These are phyloP conservation scores for Fonsecaea pugnacius DNA, from an alignment of 2,329 filamentous ascomycete genomes.

Conservation along the genomic window DNA sequence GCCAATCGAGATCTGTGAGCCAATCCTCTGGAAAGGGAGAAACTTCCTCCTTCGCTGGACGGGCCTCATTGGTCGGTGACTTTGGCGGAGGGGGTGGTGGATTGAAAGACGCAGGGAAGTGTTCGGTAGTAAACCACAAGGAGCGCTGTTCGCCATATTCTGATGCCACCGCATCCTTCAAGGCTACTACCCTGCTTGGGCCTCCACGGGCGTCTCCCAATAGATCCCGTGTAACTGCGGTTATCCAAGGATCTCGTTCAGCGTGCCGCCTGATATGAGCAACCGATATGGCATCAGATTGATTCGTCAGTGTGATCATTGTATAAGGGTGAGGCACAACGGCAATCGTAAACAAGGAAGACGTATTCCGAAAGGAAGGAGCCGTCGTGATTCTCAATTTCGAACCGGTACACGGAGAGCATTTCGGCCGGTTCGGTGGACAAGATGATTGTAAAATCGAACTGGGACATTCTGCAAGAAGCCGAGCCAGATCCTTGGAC, in stretches of 20 bases:
- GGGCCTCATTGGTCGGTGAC: constrained; percentile 37
- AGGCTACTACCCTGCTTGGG: constrained; percentile 68
- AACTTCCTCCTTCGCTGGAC: constrained; percentile 35
- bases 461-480: constrained; percentile 74
- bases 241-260: constrained; percentile 78
- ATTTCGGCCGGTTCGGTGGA: constrained; percentile 77
- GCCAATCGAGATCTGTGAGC: constrained; percentile 77
- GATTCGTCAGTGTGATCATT: constrained; percentile 68
- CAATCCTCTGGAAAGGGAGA: constrained; percentile 53
- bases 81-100: constrained; percentile 37
- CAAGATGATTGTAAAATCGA: constrained; percentile 76
- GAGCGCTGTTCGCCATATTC: constrained; percentile 66
- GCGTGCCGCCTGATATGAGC: constrained; percentile 70
- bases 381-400: constrained; percentile 70
- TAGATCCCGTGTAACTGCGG: constrained; percentile 69
- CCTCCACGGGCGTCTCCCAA: constrained; percentile 67
- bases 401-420: constrained; percentile 71
- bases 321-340: constrained; percentile 93
- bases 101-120: constrained; percentile 47
- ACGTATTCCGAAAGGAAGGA: constrained; percentile 71
- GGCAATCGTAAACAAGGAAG: constrained; percentile 77
- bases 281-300: constrained; percentile 63
- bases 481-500: constrained; percentile 72
- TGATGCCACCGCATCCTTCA: constrained; percentile 82
- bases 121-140: constrained; percentile 81